These are phyloP conservation scores for Cucurbita moschata DNA, from an alignment of 306 rosid genomes.

Conservation along the genomic window DNA sequence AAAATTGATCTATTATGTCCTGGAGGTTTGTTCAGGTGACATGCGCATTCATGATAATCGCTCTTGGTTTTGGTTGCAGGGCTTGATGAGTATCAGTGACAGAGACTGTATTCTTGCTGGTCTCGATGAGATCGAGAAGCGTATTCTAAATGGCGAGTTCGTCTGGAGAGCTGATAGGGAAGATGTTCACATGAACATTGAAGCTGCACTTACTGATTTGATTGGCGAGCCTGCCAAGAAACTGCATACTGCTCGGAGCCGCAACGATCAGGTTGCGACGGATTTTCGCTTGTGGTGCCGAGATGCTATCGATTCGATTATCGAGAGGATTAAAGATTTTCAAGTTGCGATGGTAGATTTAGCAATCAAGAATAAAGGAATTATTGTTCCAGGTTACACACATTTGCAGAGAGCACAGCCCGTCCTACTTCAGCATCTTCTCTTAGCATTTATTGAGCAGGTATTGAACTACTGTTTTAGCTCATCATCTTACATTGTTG, in stretches of 20 bases:
- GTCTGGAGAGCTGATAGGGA: slow-evolving; percentile 86
- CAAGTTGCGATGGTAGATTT: slow-evolving; percentile 54
- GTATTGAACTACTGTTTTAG: slow-evolving; percentile 16
- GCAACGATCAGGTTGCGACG: slow-evolving; percentile 73
- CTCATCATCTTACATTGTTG: not conserved
- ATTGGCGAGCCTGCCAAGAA: slow-evolving; percentile 95
- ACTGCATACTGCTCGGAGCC: slow-evolving; percentile 83
- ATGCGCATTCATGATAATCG: not conserved
- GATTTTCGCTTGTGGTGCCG: slow-evolving; percentile 85
- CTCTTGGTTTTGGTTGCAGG: slow-evolving; percentile 23
- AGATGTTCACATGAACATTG: slow-evolving; percentile 96
- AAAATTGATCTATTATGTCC: not conserved
- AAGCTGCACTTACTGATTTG: slow-evolving; percentile 81
- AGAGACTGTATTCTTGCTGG: slow-evolving; percentile 59
- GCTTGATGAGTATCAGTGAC: slow-evolving; percentile 50
- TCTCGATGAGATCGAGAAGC: slow-evolving; percentile 50
- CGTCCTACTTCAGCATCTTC: slow-evolving; percentile 67
- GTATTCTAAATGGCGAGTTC: slow-evolving; percentile 58
- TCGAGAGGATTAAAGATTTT: slow-evolving; percentile 31
- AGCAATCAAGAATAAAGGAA: slow-evolving; percentile 49
- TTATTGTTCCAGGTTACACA: slow-evolving; percentile 88
- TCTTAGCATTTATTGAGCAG: slow-evolving; percentile 87
- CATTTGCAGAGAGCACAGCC: slow-evolving; percentile 94
- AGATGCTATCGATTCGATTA: slow-evolving; percentile 60
- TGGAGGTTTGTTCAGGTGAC: not conserved